These are phyloP conservation scores for Pseudogymnoascus sp. DNA, from an alignment of 2,329 filamentous ascomycete genomes.

Conservation along the genomic window DNA sequence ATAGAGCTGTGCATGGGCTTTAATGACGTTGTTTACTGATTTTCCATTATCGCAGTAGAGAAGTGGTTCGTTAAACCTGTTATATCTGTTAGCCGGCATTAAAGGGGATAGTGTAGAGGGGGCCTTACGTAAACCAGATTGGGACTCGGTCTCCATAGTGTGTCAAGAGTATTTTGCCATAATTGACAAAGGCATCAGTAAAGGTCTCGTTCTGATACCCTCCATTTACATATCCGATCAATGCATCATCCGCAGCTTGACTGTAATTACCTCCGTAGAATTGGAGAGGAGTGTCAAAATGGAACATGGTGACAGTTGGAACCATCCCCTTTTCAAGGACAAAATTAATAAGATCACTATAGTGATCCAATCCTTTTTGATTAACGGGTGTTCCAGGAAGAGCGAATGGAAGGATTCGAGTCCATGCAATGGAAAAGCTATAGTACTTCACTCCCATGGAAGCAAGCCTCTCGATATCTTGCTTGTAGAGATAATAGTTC, in stretches of 20 bases:
- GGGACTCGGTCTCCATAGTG: constrained; percentile 44
- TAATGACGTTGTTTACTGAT: constrained; percentile 35
- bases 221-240: constrained; percentile 32
- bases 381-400: constrained; percentile 44
- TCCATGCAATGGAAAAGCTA: constrained; percentile 45
- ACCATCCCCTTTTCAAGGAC: constrained; percentile 42
- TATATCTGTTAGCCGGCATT: neutral
- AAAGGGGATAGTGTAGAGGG: neutral
- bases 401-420: constrained; percentile 43
- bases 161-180: constrained; percentile 42
- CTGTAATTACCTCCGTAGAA: constrained; percentile 33
- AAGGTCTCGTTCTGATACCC: constrained; percentile 40
- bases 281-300: constrained; percentile 41
- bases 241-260: constrained; percentile 13
- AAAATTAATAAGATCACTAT: constrained; percentile 44
- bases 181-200: constrained; percentile 43
- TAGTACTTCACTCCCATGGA: constrained; percentile 45
- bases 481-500: constrained; percentile 48
- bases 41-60: constrained; percentile 35
- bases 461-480: constrained; percentile 45
- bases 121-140: constrained; percentile 37
- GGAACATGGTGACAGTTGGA: constrained; percentile 40
- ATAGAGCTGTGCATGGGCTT: constrained; percentile 42
- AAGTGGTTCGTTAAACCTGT: constrained; percentile 42
- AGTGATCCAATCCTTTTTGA: constrained; percentile 41